These are phyloP conservation scores for Atkinsonella hypoxylon DNA, from an alignment of 2,329 filamentous ascomycete genomes.

Conservation along the genomic window DNA sequence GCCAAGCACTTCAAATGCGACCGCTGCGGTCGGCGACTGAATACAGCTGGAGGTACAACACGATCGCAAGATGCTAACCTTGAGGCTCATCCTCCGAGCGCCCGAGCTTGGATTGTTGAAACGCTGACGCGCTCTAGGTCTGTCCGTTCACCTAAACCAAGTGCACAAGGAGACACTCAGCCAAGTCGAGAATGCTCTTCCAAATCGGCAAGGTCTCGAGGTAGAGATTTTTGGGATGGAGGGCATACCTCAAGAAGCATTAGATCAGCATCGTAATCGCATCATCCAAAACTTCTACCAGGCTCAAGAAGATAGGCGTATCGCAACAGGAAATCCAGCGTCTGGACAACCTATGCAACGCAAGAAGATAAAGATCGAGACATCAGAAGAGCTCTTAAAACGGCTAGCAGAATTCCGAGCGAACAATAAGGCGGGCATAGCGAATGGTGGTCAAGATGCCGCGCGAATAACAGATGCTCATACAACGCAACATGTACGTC, in stretches of 20 bases:
- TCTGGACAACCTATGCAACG: constrained; percentile 50
- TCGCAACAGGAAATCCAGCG: constrained; percentile 72
- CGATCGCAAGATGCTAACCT: not conserved
- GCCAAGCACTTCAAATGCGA: constrained; percentile 99
- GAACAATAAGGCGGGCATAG: constrained; percentile 28
- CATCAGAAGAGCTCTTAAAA: constrained; percentile 65
- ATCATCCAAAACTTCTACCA: constrained; percentile 80
- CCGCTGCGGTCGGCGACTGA: constrained; percentile 73
- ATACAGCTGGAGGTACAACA: constrained; percentile 75
- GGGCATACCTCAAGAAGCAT: constrained; percentile 78
- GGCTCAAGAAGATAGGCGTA: constrained; percentile 69
- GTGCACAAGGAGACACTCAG: constrained; percentile 90
- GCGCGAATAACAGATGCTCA: not conserved
- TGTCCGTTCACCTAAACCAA: constrained; percentile 95
- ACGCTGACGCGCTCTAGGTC: constrained; percentile 40
- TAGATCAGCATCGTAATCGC: constrained; percentile 73
- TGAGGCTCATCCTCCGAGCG: not conserved
- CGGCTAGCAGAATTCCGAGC: constrained; percentile 67
- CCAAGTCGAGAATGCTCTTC: constrained; percentile 82
- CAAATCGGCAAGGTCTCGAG: constrained; percentile 73
- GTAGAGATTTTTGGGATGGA: constrained; percentile 98
- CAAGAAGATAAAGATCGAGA: constrained; percentile 64
- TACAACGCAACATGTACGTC: constrained; percentile 17
- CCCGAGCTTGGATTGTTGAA: not conserved
- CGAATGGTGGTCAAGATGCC: constrained; percentile 1